Base-by-base conservation (phyloP, 2,329 filamentous ascomycete genomes). In the Pleurostoma richardsiae region DNA sequence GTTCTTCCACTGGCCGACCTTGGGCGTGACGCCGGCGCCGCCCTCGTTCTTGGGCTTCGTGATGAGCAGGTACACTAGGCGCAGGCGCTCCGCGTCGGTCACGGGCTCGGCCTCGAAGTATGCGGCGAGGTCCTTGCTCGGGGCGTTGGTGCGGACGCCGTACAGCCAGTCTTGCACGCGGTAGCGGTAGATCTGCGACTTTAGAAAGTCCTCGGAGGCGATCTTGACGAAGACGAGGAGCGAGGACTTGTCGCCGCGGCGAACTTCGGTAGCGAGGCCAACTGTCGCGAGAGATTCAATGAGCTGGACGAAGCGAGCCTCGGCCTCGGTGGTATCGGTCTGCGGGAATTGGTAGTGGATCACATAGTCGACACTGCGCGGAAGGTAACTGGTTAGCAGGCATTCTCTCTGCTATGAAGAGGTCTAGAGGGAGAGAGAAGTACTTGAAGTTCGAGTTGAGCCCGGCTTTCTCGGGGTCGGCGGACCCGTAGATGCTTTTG, bases 81-180 rank as follows among this genome's bases (percentile, higher is more conserved):
- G 83, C 40, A 96, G 79, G 41, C 91, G 80, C 70, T 99, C 94
- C 27, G 92, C 88, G 61, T 95, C 89, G 38, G 85, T 89, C 48
- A 96, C 77, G 2, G 90, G 87, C 55, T 95, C 86, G 11, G 80
- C 71, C 49, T 83, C 73, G 44, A 95, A 79, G 10, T 84, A 79
- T 49, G 81, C 74, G 42, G 78, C 70, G 19, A 89, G 81, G 54
- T 95, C 83, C 59, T 83, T 85, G 47, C 83, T 79, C 0, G 92
- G 92, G 33, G 90, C 83, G 26, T 82, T 79, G 43, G 87, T 79
- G 52, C 90, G 85, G 46, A 96, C 86, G 44, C 91, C 90, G 62
- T 94, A 86, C 31, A 97, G 81, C 90, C 91, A 99, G 68, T 97
- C 94, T 62, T 90, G 88, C 19, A 96, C 84, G 53, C 94, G 83